Base-by-base conservation (phyloP, 202 grass and related monocot genomes). In the Zizania palustris region DNA sequence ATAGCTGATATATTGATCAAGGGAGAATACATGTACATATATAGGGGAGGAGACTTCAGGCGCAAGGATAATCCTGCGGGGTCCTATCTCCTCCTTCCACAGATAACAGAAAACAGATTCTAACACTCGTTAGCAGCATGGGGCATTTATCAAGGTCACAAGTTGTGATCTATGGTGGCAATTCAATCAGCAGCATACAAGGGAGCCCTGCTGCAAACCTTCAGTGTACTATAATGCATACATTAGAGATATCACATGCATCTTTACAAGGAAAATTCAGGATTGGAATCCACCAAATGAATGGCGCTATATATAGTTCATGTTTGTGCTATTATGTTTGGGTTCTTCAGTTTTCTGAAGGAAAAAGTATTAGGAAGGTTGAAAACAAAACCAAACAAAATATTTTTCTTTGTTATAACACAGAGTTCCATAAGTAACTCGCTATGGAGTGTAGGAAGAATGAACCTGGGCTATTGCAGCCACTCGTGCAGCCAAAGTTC, bases 381-480 rank as follows among this genome's bases (percentile, higher is more conserved):
- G 38, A 71, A 76, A 22, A 56, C 9, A 0, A 71, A 76, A 22
- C 45, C 9, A 0, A 71, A 53, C 14, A 60, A 12, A 22, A 11
- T 63, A 5, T 16, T 41, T 72, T 71, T 60, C 15, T 15, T 46
- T 43, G 3, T 43, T 59, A 45, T 1, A 78, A 56, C n/a, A 13
- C 20, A 40, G 33, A 45, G 12, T 73, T 59, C 19, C 62, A 70
- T 63, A 60, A 55, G 3, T 37, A 85, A 74, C 14, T 37, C 13
- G 11, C 46, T 51, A 9, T n/a, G 20, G 51, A 66, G 13, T 55
- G 4, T 1, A 79, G 44, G 51, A 13, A 74, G 15, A n/a, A 77
- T 71, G 9, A 38, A 97, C 94, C 89, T 98, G 91, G 38, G 95
- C 95, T 80, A 98, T 98, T 67, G 61, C 59, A 66, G 91, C 95